Percentiles rank a stretch among this genome's conserved stretches.
Conservation (phyloP, 805 yeast genomes). For the Suhomyces tanzawaensis region DNA sequence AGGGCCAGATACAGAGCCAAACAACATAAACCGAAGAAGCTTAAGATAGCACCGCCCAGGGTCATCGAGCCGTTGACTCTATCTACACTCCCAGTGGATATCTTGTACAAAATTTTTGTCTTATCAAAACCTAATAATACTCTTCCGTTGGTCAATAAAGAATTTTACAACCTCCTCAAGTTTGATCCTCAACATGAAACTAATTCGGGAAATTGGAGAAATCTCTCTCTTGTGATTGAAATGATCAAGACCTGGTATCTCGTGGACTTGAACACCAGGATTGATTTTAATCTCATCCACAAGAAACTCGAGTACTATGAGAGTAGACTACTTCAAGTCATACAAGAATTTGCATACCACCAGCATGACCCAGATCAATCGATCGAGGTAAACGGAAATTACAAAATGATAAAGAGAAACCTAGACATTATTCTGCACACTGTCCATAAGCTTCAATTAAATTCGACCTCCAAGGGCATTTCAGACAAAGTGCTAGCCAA, state of each 20-base stretch:
- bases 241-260: conserved; percentile 22
- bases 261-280: conserved; percentile 18
- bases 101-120: conserved; percentile 39
- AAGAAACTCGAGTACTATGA: conserved; percentile 15
- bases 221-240: conserved; percentile 17
- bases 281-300: conserved; percentile 12
- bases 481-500: conserved; percentile 4
- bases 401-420: conserved; percentile 1
- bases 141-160: conserved; percentile 34
- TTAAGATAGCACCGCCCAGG: background rate
- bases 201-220: conserved; percentile 14
- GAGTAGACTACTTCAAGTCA: background rate
- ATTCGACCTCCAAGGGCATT: conserved; percentile 3
- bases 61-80: conserved; percentile 11
- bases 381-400: background rate
- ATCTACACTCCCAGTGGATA: conserved; percentile 42
- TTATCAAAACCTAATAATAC: conserved; percentile 31
- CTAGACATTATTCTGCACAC: background rate
- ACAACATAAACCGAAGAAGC: background rate
- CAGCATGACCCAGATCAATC: background rate
- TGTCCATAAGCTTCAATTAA: background rate
- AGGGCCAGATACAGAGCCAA: conserved; percentile 8
- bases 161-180: conserved; percentile 26
- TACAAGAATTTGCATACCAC: background rate
- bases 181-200: conserved; percentile 7